phyloP scores from a whole-genome alignment of 768 basidiomycete genomes.

The Lanmaoa pseudosensibilis region DNA sequence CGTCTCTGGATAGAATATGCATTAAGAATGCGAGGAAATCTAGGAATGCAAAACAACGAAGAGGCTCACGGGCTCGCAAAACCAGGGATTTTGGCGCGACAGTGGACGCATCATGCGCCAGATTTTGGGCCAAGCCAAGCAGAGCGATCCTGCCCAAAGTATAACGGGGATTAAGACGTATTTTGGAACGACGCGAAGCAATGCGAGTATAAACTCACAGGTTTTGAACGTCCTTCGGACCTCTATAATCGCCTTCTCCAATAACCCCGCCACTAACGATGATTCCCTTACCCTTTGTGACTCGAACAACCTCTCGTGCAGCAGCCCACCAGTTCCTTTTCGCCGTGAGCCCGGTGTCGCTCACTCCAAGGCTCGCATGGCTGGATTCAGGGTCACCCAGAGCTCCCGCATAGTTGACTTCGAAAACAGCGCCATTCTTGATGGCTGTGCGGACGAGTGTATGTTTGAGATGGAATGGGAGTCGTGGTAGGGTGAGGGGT shows the following conservation, averaged over 20 bases:
- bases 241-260: slow-evolving; percentile 62
- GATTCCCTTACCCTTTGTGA: slow-evolving; percentile 77
- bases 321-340: slow-evolving; percentile 87
- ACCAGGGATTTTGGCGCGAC: slow-evolving; percentile 65
- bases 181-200: background rate
- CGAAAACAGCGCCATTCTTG: slow-evolving; percentile 81
- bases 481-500: slow-evolving; percentile 73
- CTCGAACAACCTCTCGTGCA: slow-evolving; percentile 72
- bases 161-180: background rate
- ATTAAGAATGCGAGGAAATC: background rate
- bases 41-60: background rate
- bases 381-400: slow-evolving; percentile 56
- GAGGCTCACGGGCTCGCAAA: slow-evolving; percentile 66
- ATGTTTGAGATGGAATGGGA: slow-evolving; percentile 81
- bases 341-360: slow-evolving; percentile 51
- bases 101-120: slow-evolving; percentile 61
- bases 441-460: slow-evolving; percentile 79
- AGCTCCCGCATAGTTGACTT: slow-evolving; percentile 76
- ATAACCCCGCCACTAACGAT: slow-evolving; percentile 69
- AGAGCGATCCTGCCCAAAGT: slow-evolving; percentile 54
- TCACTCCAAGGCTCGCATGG: slow-evolving; percentile 46
- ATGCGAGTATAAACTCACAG: slow-evolving; percentile 47
- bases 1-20: slow-evolving; percentile 52
- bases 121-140: slow-evolving; percentile 67
- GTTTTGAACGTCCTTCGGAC: slow-evolving; percentile 73